A percentile compares a stretch with the other conserved stretches of the same genome.
Evolutionary conservation across 1,284 basidiomycete genomes (phyloP).

Genomic region (Heterobasidion irregulare): DNA sequence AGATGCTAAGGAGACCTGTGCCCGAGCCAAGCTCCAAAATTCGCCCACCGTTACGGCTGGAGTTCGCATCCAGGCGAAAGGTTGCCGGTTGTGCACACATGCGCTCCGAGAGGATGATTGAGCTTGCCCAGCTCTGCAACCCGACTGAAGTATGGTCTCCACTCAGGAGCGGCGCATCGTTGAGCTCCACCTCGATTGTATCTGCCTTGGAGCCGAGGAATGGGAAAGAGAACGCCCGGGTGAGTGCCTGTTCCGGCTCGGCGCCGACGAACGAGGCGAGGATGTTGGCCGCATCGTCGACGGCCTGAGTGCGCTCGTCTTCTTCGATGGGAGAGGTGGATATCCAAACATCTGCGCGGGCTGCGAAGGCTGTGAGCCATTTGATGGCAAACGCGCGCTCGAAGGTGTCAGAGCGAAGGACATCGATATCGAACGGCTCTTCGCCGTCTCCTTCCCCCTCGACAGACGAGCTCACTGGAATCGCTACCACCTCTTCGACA

Average conservation of each 20-base stretch:
- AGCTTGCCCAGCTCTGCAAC: constrained; percentile 83
- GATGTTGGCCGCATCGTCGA: constrained; percentile 49
- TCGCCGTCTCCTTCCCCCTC: neutral
- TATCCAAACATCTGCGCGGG: constrained; percentile 48
- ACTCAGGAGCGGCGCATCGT: constrained; percentile 66
- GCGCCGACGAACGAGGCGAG: constrained; percentile 45
- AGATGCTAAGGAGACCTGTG: constrained; percentile 77
- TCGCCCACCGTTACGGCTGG: constrained; percentile 17
- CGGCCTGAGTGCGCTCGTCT: constrained; percentile 25
- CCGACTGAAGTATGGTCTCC: constrained; percentile 79
- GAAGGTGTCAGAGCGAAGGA: constrained; percentile 38
- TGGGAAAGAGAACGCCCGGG: constrained; percentile 47
- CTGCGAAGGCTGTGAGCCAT: constrained; percentile 57
- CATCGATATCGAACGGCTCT: constrained; percentile 25
- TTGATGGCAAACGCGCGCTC: constrained; percentile 46
- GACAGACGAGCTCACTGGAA: neutral
- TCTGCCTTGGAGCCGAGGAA: neutral
- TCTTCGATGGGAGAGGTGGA: constrained; percentile 19
- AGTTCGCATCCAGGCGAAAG: constrained; percentile 29
- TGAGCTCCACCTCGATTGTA: constrained; percentile 50
- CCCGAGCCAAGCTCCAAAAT: constrained; percentile 85
- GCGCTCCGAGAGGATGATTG: constrained; percentile 68
- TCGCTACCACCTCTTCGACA: constrained; percentile 18
- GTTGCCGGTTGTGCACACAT: constrained; percentile 48
- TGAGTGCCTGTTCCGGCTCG: constrained; percentile 32